Conservation (phyloP, 768 basidiomycete species). For the Psilocybe cyanescens region DNA sequence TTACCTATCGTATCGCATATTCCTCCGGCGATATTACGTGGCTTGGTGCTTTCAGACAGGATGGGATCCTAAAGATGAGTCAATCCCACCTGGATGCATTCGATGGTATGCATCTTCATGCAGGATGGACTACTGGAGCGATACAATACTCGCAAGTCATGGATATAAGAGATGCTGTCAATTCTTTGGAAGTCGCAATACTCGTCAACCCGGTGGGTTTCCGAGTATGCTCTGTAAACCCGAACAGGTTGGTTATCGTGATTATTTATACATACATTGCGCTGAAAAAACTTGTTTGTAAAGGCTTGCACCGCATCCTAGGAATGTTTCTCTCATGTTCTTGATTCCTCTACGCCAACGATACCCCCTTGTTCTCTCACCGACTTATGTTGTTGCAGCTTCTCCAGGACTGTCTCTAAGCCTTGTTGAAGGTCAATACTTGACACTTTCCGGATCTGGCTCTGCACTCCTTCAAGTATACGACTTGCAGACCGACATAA, state of each 20-base stretch:
- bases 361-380: slow-evolving; percentile 22
- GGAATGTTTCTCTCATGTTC: slow-evolving; percentile 31
- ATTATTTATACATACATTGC: neutral
- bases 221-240: slow-evolving; percentile 24
- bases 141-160: slow-evolving; percentile 1
- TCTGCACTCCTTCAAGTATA: slow-evolving; percentile 28
- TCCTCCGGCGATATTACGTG: slow-evolving; percentile 46
- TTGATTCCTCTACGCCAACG: slow-evolving; percentile 30
- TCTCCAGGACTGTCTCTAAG: slow-evolving; percentile 31
- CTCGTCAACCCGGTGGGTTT: slow-evolving; percentile 9
- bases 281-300: neutral
- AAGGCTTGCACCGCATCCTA: slow-evolving; percentile 23
- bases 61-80: slow-evolving; percentile 44
- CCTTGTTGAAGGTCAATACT: slow-evolving; percentile 25
- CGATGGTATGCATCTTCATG: slow-evolving; percentile 15
- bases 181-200: slow-evolving; percentile 18
- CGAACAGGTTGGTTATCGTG: slow-evolving; percentile 22
- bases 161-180: neutral
- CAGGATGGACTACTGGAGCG: slow-evolving; percentile 25
- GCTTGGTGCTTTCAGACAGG: slow-evolving; percentile 47
- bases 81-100: slow-evolving; percentile 11
- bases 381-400: slow-evolving; percentile 33
- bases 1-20: slow-evolving; percentile 54
- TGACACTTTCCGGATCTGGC: slow-evolving; percentile 33
- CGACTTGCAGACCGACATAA: slow-evolving; percentile 16